Evolutionary conservation across 176 grass and related monocot species (phyloP).

Genomic region (Cenchrus americanus): DNA sequence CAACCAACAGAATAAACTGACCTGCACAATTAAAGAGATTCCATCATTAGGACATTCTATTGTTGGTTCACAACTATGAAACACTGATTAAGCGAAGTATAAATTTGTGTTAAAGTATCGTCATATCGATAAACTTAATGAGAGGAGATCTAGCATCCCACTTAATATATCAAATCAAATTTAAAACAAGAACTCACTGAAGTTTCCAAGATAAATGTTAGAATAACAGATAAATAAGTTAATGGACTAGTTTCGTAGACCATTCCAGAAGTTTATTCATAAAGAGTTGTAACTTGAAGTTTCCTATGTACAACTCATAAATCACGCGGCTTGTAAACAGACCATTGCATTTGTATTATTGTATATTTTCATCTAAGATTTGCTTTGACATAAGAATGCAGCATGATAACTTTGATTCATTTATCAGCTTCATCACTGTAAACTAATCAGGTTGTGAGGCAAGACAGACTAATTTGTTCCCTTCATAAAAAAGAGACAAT

Average conservation of each 20-base stretch:
- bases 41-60: slow-evolving; percentile 10
- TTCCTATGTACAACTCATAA: slow-evolving; percentile 2
- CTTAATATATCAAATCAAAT: neutral
- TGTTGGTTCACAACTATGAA: neutral
- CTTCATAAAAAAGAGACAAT: neutral
- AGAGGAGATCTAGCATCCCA: neutral
- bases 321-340: neutral
- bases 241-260: neutral
- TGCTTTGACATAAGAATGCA: neutral
- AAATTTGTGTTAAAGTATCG: neutral
- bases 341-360: neutral
- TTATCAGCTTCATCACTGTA: neutral
- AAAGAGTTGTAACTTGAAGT: neutral
- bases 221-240: slow-evolving; percentile 19
- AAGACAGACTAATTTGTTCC: neutral
- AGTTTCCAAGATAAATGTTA: neutral
- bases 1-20: slow-evolving; percentile 95
- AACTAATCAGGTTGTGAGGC: neutral
- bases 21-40: slow-evolving; percentile 46
- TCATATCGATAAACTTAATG: neutral
- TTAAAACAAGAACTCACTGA: neutral
- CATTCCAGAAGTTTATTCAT: neutral
- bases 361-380: neutral
- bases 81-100: neutral
- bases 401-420: neutral